phyloP scores from a whole-genome alignment of 768 basidiomycete species.

The Hemileccinum impolitum region DNA sequence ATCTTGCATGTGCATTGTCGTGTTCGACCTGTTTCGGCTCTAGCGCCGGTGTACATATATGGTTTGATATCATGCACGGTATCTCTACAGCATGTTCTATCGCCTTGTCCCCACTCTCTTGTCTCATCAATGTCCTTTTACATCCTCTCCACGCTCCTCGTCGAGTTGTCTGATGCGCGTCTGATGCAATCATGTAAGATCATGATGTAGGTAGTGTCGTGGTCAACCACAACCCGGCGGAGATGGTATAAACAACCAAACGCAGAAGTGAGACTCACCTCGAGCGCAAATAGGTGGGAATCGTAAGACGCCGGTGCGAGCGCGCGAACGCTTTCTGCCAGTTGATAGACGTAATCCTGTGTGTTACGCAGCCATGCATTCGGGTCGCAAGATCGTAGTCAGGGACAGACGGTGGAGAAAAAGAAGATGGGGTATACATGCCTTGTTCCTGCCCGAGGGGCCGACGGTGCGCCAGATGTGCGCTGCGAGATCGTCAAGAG shows the following conservation, averaged over 20 bases:
- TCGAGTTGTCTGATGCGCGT: conserved; percentile 14
- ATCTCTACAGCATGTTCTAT: no score
- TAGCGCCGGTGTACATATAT: no score
- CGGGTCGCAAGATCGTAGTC: background rate
- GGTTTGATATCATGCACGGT: no score
- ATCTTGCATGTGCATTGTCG: no score
- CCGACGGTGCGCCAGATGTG: conserved; percentile 75
- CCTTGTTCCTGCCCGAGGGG: conserved; percentile 91
- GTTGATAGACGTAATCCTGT: conserved; percentile 84
- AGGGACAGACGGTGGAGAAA: no score
- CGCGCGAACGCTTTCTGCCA: conserved; percentile 67
- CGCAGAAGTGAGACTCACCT: conserved; percentile 43
- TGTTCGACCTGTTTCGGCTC: no score
- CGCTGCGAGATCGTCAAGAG: conserved; percentile 61
- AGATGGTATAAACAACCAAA: background rate
- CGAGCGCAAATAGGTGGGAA: conserved; percentile 72
- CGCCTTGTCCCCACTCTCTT: no score
- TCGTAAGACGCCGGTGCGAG: conserved; percentile 75
- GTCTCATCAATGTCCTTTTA: background rate
- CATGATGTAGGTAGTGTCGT: background rate
- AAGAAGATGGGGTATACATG: conserved; percentile 18
- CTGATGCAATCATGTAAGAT: conserved; percentile 3
- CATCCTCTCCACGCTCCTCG: background rate
- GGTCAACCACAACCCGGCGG: background rate
- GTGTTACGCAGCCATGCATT: no score